phyloP scores from a whole-genome alignment of 768 basidiomycete genomes.

The Obba rivulosa region DNA sequence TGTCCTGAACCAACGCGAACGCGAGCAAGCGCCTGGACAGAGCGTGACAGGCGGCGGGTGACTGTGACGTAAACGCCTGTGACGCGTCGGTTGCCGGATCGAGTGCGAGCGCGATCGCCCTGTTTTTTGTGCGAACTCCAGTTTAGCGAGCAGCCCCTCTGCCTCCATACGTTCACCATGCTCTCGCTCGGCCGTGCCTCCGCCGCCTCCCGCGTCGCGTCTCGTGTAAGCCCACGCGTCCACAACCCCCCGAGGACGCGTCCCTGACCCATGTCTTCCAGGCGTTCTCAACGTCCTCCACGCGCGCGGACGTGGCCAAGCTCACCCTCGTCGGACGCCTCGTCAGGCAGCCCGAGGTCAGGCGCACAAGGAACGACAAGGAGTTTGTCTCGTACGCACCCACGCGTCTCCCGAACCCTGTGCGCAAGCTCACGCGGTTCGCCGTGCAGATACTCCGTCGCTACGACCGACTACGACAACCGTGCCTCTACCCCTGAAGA shows the following conservation, averaged over 20 bases:
- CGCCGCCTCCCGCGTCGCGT: conserved; percentile 33
- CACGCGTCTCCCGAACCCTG: background rate
- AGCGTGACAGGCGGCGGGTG: too few species aligned
- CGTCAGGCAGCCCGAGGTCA: conserved; percentile 64
- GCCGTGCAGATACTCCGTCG: conserved; percentile 63
- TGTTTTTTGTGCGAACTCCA: background rate
- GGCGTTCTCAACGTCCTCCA: conserved; percentile 60
- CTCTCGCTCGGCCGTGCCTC: conserved; percentile 41
- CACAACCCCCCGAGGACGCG: background rate
- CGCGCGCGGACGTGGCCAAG: conserved; percentile 65
- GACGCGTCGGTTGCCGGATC: too few species aligned
- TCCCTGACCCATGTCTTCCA: conserved; percentile 20
- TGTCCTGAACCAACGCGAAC: background rate
- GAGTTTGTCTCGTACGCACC: conserved; percentile 68
- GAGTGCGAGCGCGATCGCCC: background rate
- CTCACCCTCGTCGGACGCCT: conserved; percentile 74
- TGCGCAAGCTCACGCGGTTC: background rate
- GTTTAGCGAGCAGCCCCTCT: background rate
- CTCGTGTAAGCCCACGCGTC: conserved; percentile 42
- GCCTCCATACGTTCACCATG: conserved; percentile 32
- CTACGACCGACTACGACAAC: conserved; percentile 58
- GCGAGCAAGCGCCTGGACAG: background rate
- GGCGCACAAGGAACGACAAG: conserved; percentile 64
- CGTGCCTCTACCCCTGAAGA: conserved; percentile 57
- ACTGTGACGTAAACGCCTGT: background rate